Conservation (phyloP, 192 early-diverging fungal species). For the Coemansia sp. region DNA sequence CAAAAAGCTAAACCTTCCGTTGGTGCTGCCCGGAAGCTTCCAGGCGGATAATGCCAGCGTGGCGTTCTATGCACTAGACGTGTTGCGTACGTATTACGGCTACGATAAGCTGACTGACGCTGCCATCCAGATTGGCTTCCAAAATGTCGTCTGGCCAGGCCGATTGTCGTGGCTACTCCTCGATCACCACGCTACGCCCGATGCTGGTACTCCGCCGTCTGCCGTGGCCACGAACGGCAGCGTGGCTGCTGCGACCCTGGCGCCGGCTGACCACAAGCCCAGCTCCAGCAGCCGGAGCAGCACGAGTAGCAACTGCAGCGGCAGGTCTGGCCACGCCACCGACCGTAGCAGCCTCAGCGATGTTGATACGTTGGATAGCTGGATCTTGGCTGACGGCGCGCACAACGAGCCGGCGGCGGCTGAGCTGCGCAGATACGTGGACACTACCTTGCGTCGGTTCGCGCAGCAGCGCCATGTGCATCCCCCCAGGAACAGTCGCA, state of each 20-base stretch:
- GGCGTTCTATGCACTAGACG: slow-evolving; percentile 62
- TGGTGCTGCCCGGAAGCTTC: slow-evolving; percentile 66
- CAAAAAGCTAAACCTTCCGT: slow-evolving; percentile 54
- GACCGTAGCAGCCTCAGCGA: not conserved
- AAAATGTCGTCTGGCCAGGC: slow-evolving; percentile 75
- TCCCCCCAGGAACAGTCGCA: slow-evolving; percentile 4
- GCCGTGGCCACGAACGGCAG: no score
- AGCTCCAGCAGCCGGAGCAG: not conserved
- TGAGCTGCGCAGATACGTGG: slow-evolving; percentile 67
- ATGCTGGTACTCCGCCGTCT: not conserved
- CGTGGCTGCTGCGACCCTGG: not conserved
- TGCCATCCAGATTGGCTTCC: slow-evolving; percentile 63
- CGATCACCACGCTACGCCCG: not conserved
- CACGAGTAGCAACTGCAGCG: slow-evolving; percentile 3
- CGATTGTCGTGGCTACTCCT: slow-evolving; percentile 69
- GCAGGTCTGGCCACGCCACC: not conserved
- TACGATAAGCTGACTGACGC: slow-evolving; percentile 50
- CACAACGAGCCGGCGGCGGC: slow-evolving; percentile 78
- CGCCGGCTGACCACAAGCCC: not conserved
- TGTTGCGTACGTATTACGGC: slow-evolving; percentile 49
- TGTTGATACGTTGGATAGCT: slow-evolving; percentile 23
- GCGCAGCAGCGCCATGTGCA: slow-evolving; percentile 32
- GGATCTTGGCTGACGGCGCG: slow-evolving; percentile 85
- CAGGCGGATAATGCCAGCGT: slow-evolving; percentile 80
- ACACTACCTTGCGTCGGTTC: slow-evolving; percentile 46